Conservation (phyloP, 139 green algal species). For the Picochlorum sp. region DNA sequence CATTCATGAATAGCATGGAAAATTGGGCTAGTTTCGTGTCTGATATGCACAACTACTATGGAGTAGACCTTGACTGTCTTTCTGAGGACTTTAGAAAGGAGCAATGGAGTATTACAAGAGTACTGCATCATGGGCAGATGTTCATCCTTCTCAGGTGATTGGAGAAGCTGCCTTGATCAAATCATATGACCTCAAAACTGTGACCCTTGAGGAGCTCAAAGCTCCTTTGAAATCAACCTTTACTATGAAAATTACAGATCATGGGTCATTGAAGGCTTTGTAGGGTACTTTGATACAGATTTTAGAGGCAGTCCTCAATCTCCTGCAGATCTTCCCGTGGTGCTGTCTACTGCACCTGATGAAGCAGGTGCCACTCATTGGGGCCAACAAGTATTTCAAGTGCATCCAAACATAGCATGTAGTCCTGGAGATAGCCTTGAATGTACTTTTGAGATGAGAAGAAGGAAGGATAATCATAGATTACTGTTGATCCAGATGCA, state of each 20-base stretch:
- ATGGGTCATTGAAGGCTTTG: conserved; percentile 68
- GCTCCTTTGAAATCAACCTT: conserved; percentile 43
- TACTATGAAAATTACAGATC: conserved; percentile 45
- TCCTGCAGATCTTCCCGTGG: conserved; percentile 55
- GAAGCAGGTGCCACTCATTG: conserved; percentile 80
- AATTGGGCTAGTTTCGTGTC: conserved; percentile 74
- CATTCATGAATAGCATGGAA: conserved; percentile 51
- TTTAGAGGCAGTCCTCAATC: conserved; percentile 63
- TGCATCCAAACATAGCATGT: conserved; percentile 67
- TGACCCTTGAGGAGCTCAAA: conserved; percentile 75
- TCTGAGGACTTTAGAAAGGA: conserved; percentile 43
- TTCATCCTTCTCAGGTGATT: conserved; percentile 70
- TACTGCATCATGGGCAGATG: conserved; percentile 74
- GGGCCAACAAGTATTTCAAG: conserved; percentile 82
- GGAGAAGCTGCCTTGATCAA: conserved; percentile 62
- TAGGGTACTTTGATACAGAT: conserved; percentile 82
- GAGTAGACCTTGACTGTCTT: conserved; percentile 68
- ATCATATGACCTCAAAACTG: conserved; percentile 73
- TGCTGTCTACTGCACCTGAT: conserved; percentile 79
- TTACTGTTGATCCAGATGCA: conserved; percentile 59
- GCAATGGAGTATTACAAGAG: conserved; percentile 77
- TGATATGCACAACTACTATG: conserved; percentile 77
- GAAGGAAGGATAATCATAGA: conserved; percentile 74
- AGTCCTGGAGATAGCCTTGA: conserved; percentile 43
- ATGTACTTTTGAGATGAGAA: conserved; percentile 45